Conservation (phyloP, 2,329 filamentous ascomycete species). For the Epichloe festucae region DNA sequence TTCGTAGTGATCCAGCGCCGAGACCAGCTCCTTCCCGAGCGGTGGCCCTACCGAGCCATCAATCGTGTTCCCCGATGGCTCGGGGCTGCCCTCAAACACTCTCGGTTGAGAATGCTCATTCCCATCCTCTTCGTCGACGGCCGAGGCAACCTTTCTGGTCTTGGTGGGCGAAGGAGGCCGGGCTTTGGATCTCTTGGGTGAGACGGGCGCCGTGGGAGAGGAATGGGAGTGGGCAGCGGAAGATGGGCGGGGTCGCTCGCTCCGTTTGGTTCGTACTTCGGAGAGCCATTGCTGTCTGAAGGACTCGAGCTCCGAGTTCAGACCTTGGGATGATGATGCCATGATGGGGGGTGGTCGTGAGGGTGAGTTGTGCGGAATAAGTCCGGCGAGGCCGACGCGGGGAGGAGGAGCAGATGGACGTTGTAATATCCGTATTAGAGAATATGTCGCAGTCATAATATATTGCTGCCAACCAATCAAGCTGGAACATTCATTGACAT, state of each 20-base stretch:
- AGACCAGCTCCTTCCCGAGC: constrained; percentile 39
- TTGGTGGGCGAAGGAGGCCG: neutral
- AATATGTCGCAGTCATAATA: neutral
- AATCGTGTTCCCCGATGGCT: constrained; percentile 7
- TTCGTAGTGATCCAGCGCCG: constrained; percentile 88
- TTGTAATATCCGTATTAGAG: neutral
- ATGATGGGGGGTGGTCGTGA: constrained; percentile 1
- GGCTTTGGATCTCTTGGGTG: neutral
- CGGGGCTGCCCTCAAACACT: constrained; percentile 9
- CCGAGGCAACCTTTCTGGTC: neutral
- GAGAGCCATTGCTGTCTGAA: constrained; percentile 80
- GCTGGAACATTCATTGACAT: constrained; percentile 1
- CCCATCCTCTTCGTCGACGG: constrained; percentile 5
- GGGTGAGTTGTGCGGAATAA: neutral
- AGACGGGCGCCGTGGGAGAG: neutral
- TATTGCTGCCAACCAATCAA: constrained; percentile 4
- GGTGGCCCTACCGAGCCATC: constrained; percentile 6
- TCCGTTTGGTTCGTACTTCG: constrained; percentile 46
- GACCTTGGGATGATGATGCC: constrained; percentile 7
- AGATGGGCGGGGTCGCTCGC: neutral
- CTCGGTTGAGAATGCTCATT: constrained; percentile 4
- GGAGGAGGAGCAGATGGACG: neutral
- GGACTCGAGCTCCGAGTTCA: constrained; percentile 63
- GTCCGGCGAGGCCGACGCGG: constrained; percentile 2
- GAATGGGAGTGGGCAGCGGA: neutral